These are phyloP conservation scores for Phenoliferia sp. DNA, from an alignment of 1,284 basidiomycete species.

Conservation along the genomic window DNA sequence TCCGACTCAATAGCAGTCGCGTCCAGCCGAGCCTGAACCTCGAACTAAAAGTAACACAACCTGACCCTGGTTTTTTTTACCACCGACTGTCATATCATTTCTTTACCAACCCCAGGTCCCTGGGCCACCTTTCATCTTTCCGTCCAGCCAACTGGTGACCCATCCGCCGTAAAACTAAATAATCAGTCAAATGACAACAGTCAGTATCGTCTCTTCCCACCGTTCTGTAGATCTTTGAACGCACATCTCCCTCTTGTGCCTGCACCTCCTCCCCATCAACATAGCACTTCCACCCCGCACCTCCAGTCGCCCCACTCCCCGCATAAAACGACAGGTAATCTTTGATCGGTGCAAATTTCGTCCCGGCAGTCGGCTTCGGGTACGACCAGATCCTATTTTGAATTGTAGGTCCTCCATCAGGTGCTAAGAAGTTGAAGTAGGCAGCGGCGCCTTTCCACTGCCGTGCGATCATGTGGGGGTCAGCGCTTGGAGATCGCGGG, in stretches of 20 bases:
- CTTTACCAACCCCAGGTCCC: slow-evolving; percentile 40
- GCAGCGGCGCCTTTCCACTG: slow-evolving; percentile 42
- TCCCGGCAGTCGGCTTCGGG: slow-evolving; percentile 33
- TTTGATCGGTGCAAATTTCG: slow-evolving; percentile 31
- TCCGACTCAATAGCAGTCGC: no score
- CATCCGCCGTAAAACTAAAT: slow-evolving; percentile 44
- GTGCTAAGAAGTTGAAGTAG: slow-evolving; percentile 37
- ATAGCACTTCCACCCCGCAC: slow-evolving; percentile 38
- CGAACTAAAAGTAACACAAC: background rate
- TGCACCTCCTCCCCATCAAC: slow-evolving; percentile 42
- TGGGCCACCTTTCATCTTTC: slow-evolving; percentile 40
- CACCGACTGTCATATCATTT: no score
- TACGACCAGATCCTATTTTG: slow-evolving; percentile 42
- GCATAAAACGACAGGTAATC: slow-evolving; percentile 40
- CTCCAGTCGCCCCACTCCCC: slow-evolving; percentile 20
- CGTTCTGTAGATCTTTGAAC: background rate
- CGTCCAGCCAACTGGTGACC: slow-evolving; percentile 38
- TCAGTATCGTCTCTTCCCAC: no score
- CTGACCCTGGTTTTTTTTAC: background rate
- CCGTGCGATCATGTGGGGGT: background rate
- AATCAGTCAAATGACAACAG: background rate
- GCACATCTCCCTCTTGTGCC: slow-evolving; percentile 37
- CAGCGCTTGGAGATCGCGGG: background rate
- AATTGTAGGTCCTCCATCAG: slow-evolving; percentile 17
- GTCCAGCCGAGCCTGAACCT: no score